Evolutionary conservation across 1,284 basidiomycete species (phyloP), one percentile per base, ranked within the genome.

Genomic region (Leucoagaricus sp.): DNA sequence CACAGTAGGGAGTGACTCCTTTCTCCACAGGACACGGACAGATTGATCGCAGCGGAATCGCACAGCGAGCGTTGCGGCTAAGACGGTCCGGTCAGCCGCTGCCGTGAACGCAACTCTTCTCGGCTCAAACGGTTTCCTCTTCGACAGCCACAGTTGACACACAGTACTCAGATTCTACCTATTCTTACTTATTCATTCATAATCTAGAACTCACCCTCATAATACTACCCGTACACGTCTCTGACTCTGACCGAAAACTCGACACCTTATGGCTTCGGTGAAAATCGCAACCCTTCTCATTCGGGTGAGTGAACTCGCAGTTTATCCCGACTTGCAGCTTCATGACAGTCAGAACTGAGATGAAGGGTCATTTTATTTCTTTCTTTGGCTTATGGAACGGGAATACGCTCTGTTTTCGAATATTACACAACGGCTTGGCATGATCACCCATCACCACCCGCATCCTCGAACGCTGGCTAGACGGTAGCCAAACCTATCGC

Each of bases 401-500:
- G 31, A 38, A 38, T n/a, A n/a, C 15, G 36, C 36, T 38, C 36
- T 15, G 4, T 8, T 13, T 15, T n/a, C 36, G 17, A 5, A 9
- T 38, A 15, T n/a, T n/a, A 4, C 4, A 38, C 4, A 5, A n/a
- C 8, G 4, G 12, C 40, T 21, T 23, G 40, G 2, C 17, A 23
- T 23, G 19, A 41, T 15, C 8, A 21, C n/a, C 23, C 17, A n/a
- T 8, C 36, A n/a, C 15, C 13, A 40, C 57, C 28, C 52, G 34
- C n/a, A 40, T 38, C 53, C 19, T 26, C 17, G n/a, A 7, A 5
- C 9, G 19, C 36, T 31, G 7, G 15, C n/a, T 52, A 93, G 91
- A 94, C 91, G 28, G 69, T 93, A 67, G 91, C 92, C 52, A 94
- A 94, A 74, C 92, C 92, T 40, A 93, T 94, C 63, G 87, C 89